Conservation (phyloP, 202 grass and related monocot species). For the Brachypodium distachyon region DNA sequence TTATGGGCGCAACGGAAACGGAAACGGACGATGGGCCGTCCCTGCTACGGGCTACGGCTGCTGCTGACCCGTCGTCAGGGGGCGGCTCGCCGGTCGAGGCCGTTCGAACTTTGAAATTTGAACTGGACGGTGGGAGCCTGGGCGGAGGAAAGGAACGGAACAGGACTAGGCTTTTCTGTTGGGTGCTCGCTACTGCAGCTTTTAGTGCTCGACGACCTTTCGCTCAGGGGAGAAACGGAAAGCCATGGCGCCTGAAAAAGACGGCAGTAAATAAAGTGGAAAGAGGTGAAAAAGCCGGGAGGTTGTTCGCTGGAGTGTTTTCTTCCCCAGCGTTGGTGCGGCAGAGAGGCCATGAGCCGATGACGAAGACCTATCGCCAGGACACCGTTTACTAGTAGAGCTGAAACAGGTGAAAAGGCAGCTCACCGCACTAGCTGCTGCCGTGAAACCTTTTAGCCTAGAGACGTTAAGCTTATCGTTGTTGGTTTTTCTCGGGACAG, state of each 20-base stretch:
- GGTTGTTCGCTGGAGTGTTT: neutral
- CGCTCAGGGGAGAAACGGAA: neutral
- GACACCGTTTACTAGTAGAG: neutral
- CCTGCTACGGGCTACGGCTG: neutral
- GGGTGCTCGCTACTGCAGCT: neutral
- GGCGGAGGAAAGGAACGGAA: neutral
- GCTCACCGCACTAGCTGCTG: neutral
- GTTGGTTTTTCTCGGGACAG: neutral
- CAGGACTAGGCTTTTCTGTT: slow-evolving; percentile 14
- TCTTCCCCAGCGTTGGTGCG: neutral
- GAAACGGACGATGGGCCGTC: neutral
- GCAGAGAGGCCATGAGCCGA: neutral
- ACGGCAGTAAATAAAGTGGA: neutral
- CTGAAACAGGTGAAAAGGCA: neutral
- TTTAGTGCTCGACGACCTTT: slow-evolving; percentile 10
- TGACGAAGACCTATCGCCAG: neutral
- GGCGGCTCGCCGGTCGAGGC: slow-evolving; percentile 1
- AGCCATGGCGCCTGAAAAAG: slow-evolving; percentile 31
- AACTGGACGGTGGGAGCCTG: slow-evolving; percentile 5
- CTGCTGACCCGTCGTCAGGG: neutral
- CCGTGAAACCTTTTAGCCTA: neutral
- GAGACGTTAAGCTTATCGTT: neutral
- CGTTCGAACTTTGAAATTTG: slow-evolving; percentile 47
- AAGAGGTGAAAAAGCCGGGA: neutral
- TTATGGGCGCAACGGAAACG: neutral